Percentiles rank a stretch among this genome's conserved stretches.
These are phyloP conservation scores for Mycosphaerella sp. DNA, from an alignment of 2,329 filamentous ascomycete species.

Conservation along the genomic window DNA sequence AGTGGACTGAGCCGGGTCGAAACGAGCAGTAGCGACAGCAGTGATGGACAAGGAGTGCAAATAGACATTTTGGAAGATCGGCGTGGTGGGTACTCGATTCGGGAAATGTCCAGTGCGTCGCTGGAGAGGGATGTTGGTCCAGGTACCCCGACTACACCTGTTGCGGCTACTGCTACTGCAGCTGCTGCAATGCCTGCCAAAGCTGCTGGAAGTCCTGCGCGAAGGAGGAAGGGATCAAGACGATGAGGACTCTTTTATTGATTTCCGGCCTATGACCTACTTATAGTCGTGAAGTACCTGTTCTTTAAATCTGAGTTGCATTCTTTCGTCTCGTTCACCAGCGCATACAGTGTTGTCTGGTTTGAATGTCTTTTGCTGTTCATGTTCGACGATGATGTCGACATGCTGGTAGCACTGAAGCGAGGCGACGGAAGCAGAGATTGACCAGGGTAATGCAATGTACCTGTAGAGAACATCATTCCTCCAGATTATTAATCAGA, in stretches of 20 bases:
- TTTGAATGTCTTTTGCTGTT: no score
- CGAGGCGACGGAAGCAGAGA: no score
- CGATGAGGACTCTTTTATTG: not conserved
- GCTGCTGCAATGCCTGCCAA: not conserved
- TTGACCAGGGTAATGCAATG: no score
- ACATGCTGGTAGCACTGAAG: no score
- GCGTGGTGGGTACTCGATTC: slow-evolving; percentile 22
- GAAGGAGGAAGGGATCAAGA: slow-evolving; percentile 20
- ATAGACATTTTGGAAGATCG: slow-evolving; percentile 26
- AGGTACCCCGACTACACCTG: slow-evolving; percentile 9
- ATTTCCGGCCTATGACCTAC: no score
- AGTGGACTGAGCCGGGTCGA: slow-evolving; percentile 23
- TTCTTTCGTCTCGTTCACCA: no score
- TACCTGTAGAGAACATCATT: no score
- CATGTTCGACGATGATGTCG: no score
- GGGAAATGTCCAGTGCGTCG: slow-evolving; percentile 4
- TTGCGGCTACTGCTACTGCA: slow-evolving; percentile 10
- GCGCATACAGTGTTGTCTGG: no score
- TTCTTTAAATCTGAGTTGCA: no score
- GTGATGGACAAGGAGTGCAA: slow-evolving; percentile 30
- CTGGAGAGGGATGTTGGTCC: not conserved
- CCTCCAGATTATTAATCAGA: no score
- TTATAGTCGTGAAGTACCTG: no score
- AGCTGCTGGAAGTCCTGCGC: slow-evolving; percentile 16
- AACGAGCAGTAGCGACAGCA: slow-evolving; percentile 22